Conservation (phyloP, 2,329 filamentous ascomycete species). For the Pleurostoma richardsiae region DNA sequence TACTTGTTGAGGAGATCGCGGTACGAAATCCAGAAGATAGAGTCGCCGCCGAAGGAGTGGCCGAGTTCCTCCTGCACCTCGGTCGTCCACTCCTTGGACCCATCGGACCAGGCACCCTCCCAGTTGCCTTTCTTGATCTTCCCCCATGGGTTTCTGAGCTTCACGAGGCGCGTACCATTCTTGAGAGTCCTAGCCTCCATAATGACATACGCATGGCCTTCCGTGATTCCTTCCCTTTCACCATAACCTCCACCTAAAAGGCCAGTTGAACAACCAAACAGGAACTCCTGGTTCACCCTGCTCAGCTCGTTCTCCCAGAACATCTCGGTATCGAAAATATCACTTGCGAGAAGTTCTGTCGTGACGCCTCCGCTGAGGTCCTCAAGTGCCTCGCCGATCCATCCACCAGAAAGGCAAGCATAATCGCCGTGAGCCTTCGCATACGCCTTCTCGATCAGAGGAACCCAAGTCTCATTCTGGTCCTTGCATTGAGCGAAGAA, state of each 20-base stretch:
- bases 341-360: constrained; percentile 58
- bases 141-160: constrained; percentile 73
- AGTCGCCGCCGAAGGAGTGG: constrained; percentile 74
- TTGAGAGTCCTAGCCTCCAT: constrained; percentile 49
- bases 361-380: constrained; percentile 63
- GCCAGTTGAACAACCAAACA: constrained; percentile 57
- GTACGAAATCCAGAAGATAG: constrained; percentile 58
- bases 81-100: constrained; percentile 78
- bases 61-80: constrained; percentile 70
- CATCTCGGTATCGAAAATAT: constrained; percentile 68
- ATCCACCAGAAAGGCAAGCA: constrained; percentile 68
- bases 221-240: constrained; percentile 51
- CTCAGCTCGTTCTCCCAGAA: constrained; percentile 79
- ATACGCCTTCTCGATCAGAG: constrained; percentile 74
- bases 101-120: constrained; percentile 76
- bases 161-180: constrained; percentile 57
- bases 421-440: constrained; percentile 81
- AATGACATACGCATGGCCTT: constrained; percentile 57
- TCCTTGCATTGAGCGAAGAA: constrained; percentile 74
- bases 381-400: constrained; percentile 54
- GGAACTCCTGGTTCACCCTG: constrained; percentile 72
- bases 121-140: constrained; percentile 71
- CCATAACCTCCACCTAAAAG: constrained; percentile 38
- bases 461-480: constrained; percentile 75
- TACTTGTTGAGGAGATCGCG: constrained; percentile 55